Conservation (phyloP, 352 stramenopile species). For the Phytophthora syringae region DNA sequence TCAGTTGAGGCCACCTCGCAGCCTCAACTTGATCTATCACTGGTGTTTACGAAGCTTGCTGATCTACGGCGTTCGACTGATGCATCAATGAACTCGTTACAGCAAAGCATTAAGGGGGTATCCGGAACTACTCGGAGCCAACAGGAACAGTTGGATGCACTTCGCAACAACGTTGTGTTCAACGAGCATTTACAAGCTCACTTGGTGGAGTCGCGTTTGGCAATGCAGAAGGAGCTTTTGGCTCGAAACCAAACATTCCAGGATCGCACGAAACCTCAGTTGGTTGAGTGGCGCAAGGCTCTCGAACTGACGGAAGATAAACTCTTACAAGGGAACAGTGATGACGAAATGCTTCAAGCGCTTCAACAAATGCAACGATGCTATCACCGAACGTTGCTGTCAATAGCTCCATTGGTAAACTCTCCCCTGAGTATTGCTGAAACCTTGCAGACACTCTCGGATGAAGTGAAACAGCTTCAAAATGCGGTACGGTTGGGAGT, state of each 20-base stretch:
- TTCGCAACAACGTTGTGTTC: conserved; percentile 59
- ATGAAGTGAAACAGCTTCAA: conserved; percentile 69
- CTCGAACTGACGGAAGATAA: conserved; percentile 74
- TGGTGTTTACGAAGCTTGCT: conserved; percentile 84
- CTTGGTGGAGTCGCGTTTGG: conserved; percentile 59
- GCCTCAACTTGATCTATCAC: conserved; percentile 68
- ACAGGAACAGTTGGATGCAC: conserved; percentile 58
- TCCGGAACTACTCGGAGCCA: conserved; percentile 46
- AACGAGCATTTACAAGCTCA: conserved; percentile 64
- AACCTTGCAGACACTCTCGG: conserved; percentile 55
- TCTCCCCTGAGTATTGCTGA: conserved; percentile 66
- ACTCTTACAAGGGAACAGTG: conserved; percentile 52
- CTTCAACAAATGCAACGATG: conserved; percentile 69
- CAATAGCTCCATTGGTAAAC: conserved; percentile 63
- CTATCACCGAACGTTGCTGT: conserved; percentile 68
- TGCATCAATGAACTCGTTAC: conserved; percentile 59
- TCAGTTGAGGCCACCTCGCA: conserved; percentile 16
- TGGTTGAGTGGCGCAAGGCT: conserved; percentile 72
- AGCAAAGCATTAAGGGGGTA: conserved; percentile 55
- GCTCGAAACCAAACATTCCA: conserved; percentile 74
- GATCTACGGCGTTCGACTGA: conserved; percentile 71
- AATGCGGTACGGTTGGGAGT: conserved; percentile 54
- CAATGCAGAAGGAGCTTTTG: conserved; percentile 75
- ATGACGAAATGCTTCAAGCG: conserved; percentile 67
- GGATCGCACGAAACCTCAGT: conserved; percentile 65